Evolutionary conservation across 176 grass and related monocot genomes (phyloP), one percentile per base, ranked within the genome.

Genomic region (Aegilops bicornis): DNA sequence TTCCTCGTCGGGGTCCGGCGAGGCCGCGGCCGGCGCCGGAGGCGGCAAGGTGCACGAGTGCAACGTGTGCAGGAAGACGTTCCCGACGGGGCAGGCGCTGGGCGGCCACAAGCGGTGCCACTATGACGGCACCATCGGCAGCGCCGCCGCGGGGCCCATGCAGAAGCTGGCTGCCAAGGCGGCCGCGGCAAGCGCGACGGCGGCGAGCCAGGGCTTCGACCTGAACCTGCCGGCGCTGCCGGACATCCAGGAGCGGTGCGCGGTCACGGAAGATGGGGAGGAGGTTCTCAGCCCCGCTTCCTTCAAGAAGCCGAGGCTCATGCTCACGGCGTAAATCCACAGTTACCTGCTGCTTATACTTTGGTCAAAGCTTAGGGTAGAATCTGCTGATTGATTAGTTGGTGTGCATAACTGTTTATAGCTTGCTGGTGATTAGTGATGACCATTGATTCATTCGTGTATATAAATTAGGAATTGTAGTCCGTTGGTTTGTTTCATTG

Each of bases 91-190:
- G 32, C 95, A 97, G 60, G 95, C 95, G 32, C 85, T 97, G 22
- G 95, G 95, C n/a, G 95, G 95, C 3, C 92, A 97, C 89, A 97
- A 95, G 85, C 86, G 95, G 39, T 68, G 92, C 76, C 95, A 97
- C 92, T 97, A 95, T 48, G 95, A 97, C 48, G 92, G 95, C 70
- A 83, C 79, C 76, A 90, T 92, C 73, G 90, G 92, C 68, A 80
- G 88, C 72, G 86, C 77, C 48, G 79, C 76, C 23, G 85, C 87
- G 0, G 77, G 14, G 27, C 50, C 68, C 4, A 64, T 80, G 39
- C 62, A 61, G 0, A 77, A 77, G 11, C 54, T 59, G 19, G 16
- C 75, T 0, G 40, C 71, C 7, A 86, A 71, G 73, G 32, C 89
- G 0, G 54, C 76, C 1, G n/a, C 29, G 1, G 77, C 64, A 0